phyloP scores from a whole-genome alignment of 805 yeast genomes.

The Kuraishia borneana region DNA sequence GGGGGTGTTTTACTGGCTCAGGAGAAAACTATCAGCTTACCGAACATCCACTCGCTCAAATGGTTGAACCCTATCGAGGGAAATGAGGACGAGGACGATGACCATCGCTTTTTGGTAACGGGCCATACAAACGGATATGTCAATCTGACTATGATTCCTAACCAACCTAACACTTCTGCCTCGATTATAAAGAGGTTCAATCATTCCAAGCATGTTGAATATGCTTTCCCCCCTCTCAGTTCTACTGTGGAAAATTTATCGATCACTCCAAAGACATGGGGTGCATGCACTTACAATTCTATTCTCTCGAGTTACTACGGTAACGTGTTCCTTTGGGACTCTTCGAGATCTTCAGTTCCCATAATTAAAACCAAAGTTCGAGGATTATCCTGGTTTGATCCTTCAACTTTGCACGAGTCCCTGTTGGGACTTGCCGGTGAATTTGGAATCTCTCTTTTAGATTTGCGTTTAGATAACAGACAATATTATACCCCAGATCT shows the following conservation, averaged over 20 bases:
- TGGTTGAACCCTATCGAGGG: slow-evolving; percentile 36
- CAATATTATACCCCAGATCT: slow-evolving; percentile 6
- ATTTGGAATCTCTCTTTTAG: slow-evolving; percentile 67
- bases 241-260: slow-evolving; percentile 22
- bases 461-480: slow-evolving; percentile 40
- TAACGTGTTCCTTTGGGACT: slow-evolving; percentile 69
- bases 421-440: slow-evolving; percentile 55
- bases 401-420: slow-evolving; percentile 33
- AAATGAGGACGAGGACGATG: slow-evolving; percentile 19
- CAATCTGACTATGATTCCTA: slow-evolving; percentile 63
- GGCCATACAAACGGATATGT: slow-evolving; percentile 74
- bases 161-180: slow-evolving; percentile 40
- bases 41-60: slow-evolving; percentile 39
- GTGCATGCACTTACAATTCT: slow-evolving; percentile 27
- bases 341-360: slow-evolving; percentile 48
- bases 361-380: slow-evolving; percentile 36
- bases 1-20: slow-evolving; percentile 35
- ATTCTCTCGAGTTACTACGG: slow-evolving; percentile 57
- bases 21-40: slow-evolving; percentile 45
- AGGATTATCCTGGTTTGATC: slow-evolving; percentile 42
- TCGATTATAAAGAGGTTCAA: slow-evolving; percentile 71
- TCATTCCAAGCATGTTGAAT: slow-evolving; percentile 53
- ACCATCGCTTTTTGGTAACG: slow-evolving; percentile 36
- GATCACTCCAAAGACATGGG: slow-evolving; percentile 29
- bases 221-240: slow-evolving; percentile 9